Conservation (phyloP, 306 rosid species). For the Betula pendula region DNA sequence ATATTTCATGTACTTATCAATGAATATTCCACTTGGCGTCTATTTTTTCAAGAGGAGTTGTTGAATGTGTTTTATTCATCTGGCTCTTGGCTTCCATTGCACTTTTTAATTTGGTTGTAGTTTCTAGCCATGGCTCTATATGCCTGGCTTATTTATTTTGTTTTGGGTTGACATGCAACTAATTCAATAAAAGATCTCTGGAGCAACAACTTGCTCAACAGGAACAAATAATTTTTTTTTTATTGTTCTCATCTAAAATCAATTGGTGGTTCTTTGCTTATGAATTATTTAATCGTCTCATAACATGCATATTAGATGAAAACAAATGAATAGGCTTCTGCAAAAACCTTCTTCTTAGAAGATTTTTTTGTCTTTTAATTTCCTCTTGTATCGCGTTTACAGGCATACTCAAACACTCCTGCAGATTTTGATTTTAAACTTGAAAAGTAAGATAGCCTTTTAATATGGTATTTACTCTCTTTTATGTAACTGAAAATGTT, state of each 20-base stretch:
- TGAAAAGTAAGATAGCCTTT: conserved; percentile 54
- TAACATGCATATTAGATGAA: neutral
- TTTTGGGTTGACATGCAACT: too few species aligned
- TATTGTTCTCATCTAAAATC: neutral
- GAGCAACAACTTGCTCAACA: too few species aligned
- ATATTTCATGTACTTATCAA: neutral
- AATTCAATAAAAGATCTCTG: too few species aligned
- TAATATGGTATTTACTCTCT: conserved; percentile 16
- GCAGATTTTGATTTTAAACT: conserved; percentile 97
- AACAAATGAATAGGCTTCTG: conserved; percentile 18
- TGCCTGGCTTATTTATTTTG: neutral
- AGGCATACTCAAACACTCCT: conserved; percentile 96
- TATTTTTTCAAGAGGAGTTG: neutral
- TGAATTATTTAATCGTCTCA: neutral
- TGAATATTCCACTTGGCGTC: neutral
- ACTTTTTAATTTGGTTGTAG: neutral
- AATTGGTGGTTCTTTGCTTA: neutral
- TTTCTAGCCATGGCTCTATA: neutral
- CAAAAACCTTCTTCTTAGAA: conserved; percentile 7
- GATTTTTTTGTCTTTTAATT: neutral
- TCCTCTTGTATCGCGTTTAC: conserved; percentile 15
- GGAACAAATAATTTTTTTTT: too few species aligned
- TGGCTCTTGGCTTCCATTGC: neutral
- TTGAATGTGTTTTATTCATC: neutral
- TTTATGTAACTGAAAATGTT: conserved; percentile 10